Percentiles rank a stretch among this genome's conserved stretches.
Evolutionary conservation across 352 stramenopile genomes (phyloP).

Genomic region (Globisporangium abappressorium): DNA sequence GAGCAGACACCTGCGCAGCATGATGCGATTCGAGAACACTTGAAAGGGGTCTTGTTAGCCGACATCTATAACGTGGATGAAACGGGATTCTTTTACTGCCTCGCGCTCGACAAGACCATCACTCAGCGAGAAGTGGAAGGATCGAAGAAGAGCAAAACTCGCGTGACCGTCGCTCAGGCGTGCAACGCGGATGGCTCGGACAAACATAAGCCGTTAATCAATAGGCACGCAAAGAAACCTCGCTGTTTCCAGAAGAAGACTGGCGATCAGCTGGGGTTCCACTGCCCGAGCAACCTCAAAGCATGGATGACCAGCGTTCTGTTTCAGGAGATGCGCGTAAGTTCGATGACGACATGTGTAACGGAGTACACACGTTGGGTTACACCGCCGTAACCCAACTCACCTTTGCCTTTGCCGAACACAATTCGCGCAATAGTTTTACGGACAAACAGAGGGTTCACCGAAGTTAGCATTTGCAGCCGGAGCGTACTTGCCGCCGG

Average conservation of each 20-base stretch:
- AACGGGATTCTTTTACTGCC: too few species aligned
- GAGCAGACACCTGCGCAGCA: not conserved
- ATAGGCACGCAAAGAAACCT: not conserved
- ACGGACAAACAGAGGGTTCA: too few species aligned
- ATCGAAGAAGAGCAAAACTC: not conserved
- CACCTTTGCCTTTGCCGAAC: too few species aligned
- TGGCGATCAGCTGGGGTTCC: not conserved
- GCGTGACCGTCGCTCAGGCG: not conserved
- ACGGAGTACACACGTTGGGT: too few species aligned
- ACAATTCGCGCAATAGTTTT: too few species aligned
- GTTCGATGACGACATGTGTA: not conserved
- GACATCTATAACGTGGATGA: too few species aligned
- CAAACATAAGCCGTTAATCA: not conserved
- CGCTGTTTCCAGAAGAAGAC: slow-evolving; percentile 2
- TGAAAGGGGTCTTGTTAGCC: too few species aligned
- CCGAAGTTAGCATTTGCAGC: too few species aligned
- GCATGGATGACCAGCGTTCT: not conserved
- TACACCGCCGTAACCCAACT: too few species aligned
- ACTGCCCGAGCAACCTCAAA: not conserved
- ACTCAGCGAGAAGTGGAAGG: not conserved
- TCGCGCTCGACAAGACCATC: too few species aligned
- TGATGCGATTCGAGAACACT: not conserved
- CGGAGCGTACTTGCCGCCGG: too few species aligned
- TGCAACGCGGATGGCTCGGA: not conserved
- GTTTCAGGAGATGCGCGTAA: not conserved